A percentile compares a stretch with the other conserved stretches of the same genome.
phyloP scores from a whole-genome alignment of 768 basidiomycete genomes.

The Mycena maculata region DNA sequence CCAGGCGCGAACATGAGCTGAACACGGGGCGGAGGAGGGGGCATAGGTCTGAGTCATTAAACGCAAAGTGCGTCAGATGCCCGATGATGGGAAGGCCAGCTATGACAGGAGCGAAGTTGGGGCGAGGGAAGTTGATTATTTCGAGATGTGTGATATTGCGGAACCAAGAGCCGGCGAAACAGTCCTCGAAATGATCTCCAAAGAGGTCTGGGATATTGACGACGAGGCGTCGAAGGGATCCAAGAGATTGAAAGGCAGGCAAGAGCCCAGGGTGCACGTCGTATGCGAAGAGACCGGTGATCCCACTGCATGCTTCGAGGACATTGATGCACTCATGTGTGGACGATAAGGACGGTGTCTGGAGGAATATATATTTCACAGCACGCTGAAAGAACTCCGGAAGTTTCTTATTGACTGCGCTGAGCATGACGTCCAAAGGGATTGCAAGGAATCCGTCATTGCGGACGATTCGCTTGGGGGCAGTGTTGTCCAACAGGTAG shows the following conservation, averaged over 20 bases:
- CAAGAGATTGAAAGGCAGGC: background rate
- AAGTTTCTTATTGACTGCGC: too few species aligned
- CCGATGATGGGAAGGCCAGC: background rate
- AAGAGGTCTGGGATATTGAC: background rate
- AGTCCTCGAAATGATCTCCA: background rate
- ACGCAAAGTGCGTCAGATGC: slow-evolving; percentile 2
- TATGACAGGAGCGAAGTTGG: background rate
- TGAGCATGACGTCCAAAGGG: too few species aligned
- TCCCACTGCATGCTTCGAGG: too few species aligned
- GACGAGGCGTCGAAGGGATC: background rate
- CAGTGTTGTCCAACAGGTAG: too few species aligned
- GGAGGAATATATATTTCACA: too few species aligned
- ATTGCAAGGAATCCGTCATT: too few species aligned
- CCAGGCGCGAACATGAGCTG: background rate
- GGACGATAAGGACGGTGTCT: too few species aligned
- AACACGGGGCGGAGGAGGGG: background rate
- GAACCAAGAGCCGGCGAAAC: background rate
- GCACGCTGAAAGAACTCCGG: too few species aligned
- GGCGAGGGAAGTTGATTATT: background rate
- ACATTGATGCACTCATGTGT: too few species aligned
- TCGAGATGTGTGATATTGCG: slow-evolving; percentile 8
- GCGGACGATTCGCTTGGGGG: too few species aligned
- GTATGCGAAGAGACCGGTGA: too few species aligned
- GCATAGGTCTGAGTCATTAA: background rate
- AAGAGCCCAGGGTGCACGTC: background rate